Conservation (phyloP, 257 asterid genomes). For the Fraxinus quadrangulata region DNA sequence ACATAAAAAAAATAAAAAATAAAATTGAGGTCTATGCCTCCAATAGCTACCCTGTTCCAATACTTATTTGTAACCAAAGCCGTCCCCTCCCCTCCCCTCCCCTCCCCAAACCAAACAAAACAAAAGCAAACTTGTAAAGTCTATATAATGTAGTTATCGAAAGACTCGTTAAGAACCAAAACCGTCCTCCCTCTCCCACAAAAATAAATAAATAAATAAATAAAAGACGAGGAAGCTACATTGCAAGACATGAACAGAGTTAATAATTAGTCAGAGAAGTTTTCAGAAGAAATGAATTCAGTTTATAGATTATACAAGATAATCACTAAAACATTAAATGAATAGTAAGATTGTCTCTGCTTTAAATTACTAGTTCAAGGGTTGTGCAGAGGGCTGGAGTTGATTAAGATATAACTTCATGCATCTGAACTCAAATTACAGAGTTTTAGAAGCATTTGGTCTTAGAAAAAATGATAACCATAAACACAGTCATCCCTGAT, state of each 20-base stretch:
- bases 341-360: neutral
- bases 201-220: neutral
- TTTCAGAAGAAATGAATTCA: neutral
- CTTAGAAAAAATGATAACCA: neutral
- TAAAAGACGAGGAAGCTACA: neutral
- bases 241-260: neutral
- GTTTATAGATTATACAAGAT: neutral
- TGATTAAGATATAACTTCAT: neutral
- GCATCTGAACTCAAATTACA: neutral
- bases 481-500: neutral
- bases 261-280: neutral
- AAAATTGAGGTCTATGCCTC: neutral
- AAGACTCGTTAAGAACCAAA: neutral
- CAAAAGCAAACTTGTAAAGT: neutral
- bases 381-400: neutral
- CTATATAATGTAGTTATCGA: neutral
- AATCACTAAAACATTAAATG: neutral
- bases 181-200: neutral
- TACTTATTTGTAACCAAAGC: neutral
- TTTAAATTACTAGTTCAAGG: neutral
- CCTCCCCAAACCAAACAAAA: neutral
- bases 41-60: neutral
- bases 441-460: neutral
- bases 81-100: neutral
- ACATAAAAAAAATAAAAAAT: neutral